Base-by-base conservation (phyloP, 176 grass and related monocot species). In the Paspalum notatum region DNA sequence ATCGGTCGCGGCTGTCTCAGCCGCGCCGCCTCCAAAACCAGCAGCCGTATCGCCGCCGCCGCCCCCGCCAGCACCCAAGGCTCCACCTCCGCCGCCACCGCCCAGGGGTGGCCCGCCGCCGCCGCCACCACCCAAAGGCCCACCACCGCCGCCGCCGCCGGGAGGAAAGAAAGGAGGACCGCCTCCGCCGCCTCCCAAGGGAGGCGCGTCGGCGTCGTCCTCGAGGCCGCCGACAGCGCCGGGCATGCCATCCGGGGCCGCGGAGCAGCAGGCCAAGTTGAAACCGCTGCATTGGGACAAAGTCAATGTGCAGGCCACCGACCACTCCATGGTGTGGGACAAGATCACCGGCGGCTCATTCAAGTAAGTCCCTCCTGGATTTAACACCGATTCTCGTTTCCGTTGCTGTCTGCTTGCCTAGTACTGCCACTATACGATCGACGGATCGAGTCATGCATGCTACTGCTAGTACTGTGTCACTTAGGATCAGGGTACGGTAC, bases 251-350 rank as follows among this genome's bases (percentile, higher is more conserved):
- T 73, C 58, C 10, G 72, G 82, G 27, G 51, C 85, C 17, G 77
- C 40, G 9, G 71, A 85, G 74, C 80, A 67, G 71, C 65, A 64
- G 75, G 89, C 92, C 44, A 95, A 91, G 77, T 80, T 98, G 55
- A 98, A 98, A 86, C 96, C 96, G 9, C 74, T 98, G 68, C 92
- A 98, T 70, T 98, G 96, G 96, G 96, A 98, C 68, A 94, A 95
- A 83, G 64, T 93, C 75, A 98, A 94, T 73, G 86, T 82, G 72
- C 76, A 62, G 40, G 65, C 90, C 77, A 78, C 86, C 27, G 88
- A 95, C 50, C 96, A 95, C n/a, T 99, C 96, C 78, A 95, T 99
- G 96, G 96, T 99, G 59, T 99, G 96, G 96, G 92, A 95, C 84
- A 89, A 91, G 72, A 90, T 99, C 86, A 99, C 80, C 57, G 79